A percentile compares a stretch with the other conserved stretches of the same genome.
phyloP scores from a whole-genome alignment of 2,329 filamentous ascomycete genomes.

The Thermomyces lanuginosus region DNA sequence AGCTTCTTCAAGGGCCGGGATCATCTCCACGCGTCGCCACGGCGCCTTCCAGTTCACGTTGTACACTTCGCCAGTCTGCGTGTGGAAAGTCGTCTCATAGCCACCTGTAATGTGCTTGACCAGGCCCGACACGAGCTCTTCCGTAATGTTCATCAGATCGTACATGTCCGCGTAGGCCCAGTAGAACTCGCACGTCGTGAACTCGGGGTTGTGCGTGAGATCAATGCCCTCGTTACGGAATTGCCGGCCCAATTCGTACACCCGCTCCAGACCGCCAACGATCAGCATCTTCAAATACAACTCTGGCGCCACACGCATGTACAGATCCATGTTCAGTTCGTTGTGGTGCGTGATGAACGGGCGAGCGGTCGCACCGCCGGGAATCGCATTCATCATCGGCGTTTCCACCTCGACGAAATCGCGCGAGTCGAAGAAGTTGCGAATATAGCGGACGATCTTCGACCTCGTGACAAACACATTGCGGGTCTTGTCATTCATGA shows the following conservation, averaged over 20 bases:
- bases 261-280: slow-evolving; percentile 82
- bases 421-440: slow-evolving; percentile 69
- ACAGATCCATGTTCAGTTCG: slow-evolving; percentile 85
- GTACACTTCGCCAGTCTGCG: slow-evolving; percentile 69
- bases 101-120: slow-evolving; percentile 79
- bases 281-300: slow-evolving; percentile 93
- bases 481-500: slow-evolving; percentile 83
- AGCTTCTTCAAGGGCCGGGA: slow-evolving; percentile 74
- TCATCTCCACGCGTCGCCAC: slow-evolving; percentile 92
- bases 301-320: slow-evolving; percentile 87
- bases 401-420: slow-evolving; percentile 94
- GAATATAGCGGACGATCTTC: slow-evolving; percentile 78
- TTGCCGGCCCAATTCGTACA: slow-evolving; percentile 89
- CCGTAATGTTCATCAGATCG: slow-evolving; percentile 78
- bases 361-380: slow-evolving; percentile 86
- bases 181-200: slow-evolving; percentile 96
- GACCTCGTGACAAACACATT: slow-evolving; percentile 71
- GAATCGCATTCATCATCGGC: slow-evolving; percentile 92
- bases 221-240: slow-evolving; percentile 91
- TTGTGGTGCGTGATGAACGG: slow-evolving; percentile 95
- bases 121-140: slow-evolving; percentile 78
- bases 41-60: slow-evolving; percentile 92
- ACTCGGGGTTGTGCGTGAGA: slow-evolving; percentile 93
- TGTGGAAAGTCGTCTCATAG: slow-evolving; percentile 74
- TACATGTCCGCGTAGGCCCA: slow-evolving; percentile 84